Evolutionary conservation across 1,284 basidiomycete genomes (phyloP).

Genomic region (Cryptococcus neoformans): DNA sequence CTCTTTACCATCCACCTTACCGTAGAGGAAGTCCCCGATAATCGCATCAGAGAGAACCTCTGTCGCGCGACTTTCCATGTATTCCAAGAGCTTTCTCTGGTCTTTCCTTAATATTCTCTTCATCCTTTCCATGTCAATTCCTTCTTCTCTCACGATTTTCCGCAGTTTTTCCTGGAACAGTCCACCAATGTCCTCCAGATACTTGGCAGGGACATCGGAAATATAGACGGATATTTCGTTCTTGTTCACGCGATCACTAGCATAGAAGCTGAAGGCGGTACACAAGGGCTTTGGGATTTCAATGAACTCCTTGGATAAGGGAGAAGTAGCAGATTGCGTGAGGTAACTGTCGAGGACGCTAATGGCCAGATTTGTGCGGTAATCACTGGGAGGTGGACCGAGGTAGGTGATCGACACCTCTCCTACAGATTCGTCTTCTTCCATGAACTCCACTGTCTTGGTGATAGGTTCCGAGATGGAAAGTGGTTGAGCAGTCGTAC

Average conservation of each 20-base stretch:
- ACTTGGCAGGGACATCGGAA: slow-evolving; percentile 77
- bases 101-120: slow-evolving; percentile 80
- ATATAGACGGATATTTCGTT: slow-evolving; percentile 74
- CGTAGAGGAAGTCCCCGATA: slow-evolving; percentile 87
- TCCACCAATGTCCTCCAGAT: slow-evolving; percentile 68
- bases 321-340: slow-evolving; percentile 82
- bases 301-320: slow-evolving; percentile 88
- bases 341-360: slow-evolving; percentile 85
- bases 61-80: slow-evolving; percentile 43
- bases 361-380: slow-evolving; percentile 75
- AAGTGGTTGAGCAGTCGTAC: slow-evolving; percentile 64
- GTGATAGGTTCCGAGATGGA: slow-evolving; percentile 59
- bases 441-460: slow-evolving; percentile 84
- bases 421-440: slow-evolving; percentile 93
- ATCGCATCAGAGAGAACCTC: slow-evolving; percentile 54
- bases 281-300: slow-evolving; percentile 88
- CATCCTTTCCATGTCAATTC: slow-evolving; percentile 92
- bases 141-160: slow-evolving; percentile 64
- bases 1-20: slow-evolving; percentile 76
- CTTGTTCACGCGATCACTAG: slow-evolving; percentile 70
- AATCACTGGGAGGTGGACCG: slow-evolving; percentile 71
- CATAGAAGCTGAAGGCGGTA: slow-evolving; percentile 80
- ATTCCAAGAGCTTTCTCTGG: slow-evolving; percentile 63
- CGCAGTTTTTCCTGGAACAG: slow-evolving; percentile 69
- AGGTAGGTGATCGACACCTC: slow-evolving; percentile 78